A percentile compares a stretch with the other conserved stretches of the same genome.
Evolutionary conservation across 768 basidiomycete species (phyloP).

Genomic region (Tricholoma furcatifolium): DNA sequence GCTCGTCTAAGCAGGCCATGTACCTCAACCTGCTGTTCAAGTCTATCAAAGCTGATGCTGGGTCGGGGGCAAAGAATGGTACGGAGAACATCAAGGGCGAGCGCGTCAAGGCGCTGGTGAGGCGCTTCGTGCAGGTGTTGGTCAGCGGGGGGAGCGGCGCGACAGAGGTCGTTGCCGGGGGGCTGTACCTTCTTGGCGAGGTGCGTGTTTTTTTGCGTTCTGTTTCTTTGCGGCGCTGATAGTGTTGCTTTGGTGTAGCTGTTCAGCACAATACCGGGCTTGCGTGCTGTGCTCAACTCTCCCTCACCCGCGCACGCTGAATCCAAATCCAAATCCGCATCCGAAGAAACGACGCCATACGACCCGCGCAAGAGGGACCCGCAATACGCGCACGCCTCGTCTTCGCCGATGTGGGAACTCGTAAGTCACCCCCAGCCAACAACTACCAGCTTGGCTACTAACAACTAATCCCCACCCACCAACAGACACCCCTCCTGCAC

Average conservation of each 20-base stretch:
- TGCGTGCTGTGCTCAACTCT: constrained; percentile 38
- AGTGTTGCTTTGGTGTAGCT: constrained; percentile 25
- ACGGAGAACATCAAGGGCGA: constrained; percentile 50
- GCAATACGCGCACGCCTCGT: constrained; percentile 76
- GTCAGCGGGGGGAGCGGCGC: constrained; percentile 69
- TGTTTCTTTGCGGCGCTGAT: neutral
- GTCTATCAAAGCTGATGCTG: constrained; percentile 66
- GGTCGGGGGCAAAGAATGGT: neutral
- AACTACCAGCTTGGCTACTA: no score
- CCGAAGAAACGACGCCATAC: no score
- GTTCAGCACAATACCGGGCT: constrained; percentile 40
- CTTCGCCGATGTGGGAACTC: constrained; percentile 86
- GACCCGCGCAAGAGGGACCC: constrained; percentile 92
- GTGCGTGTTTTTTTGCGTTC: constrained; percentile 38
- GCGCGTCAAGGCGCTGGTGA: constrained; percentile 77
- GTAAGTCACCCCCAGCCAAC: constrained; percentile 43
- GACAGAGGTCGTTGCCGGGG: constrained; percentile 86
- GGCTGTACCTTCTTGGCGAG: constrained; percentile 84
- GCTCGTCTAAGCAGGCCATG: constrained; percentile 93
- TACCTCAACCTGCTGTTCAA: constrained; percentile 95
- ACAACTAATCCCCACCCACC: neutral
- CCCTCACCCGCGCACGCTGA: constrained; percentile 20
- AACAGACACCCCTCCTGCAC: constrained; percentile 71
- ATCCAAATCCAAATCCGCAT: no score
- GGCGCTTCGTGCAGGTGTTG: constrained; percentile 81